These are phyloP conservation scores for Acacia melanoxylon DNA, from an alignment of 306 rosid species.

Conservation along the genomic window DNA sequence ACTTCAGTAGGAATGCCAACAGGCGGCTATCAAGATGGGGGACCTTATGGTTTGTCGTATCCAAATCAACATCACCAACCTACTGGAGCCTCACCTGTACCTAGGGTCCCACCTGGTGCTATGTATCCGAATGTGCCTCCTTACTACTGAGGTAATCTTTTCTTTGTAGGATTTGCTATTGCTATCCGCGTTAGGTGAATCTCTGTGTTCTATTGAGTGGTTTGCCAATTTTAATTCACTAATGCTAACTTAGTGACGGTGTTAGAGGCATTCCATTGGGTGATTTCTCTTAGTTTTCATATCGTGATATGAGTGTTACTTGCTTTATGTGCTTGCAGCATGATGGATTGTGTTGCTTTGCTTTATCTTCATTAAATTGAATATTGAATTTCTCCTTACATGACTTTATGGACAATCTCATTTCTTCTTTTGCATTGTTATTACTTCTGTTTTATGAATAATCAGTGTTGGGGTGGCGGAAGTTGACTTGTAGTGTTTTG, in stretches of 20 bases:
- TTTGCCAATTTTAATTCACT: not conserved
- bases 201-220: not conserved
- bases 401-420: not conserved
- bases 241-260: not conserved
- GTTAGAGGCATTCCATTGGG: not conserved
- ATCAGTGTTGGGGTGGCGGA: not conserved
- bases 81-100: slow-evolving; percentile 70
- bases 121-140: slow-evolving; percentile 86
- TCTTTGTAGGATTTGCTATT: not conserved
- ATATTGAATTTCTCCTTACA: not conserved
- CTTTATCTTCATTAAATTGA: not conserved
- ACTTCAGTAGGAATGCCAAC: slow-evolving; percentile 70
- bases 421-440: not conserved
- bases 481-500: not conserved
- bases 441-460: slow-evolving; percentile 15
- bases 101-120: slow-evolving; percentile 83
- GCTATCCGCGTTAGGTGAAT: not conserved
- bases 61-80: slow-evolving; percentile 83
- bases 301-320: not conserved
- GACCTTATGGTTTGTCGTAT: slow-evolving; percentile 68
- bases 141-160: slow-evolving; percentile 77
- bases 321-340: not conserved
- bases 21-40: slow-evolving; percentile 77
- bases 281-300: slow-evolving; percentile 1
- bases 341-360: not conserved